These are phyloP conservation scores for Puccinia novopanici DNA, from an alignment of 1,284 basidiomycete genomes.

Conservation along the genomic window DNA sequence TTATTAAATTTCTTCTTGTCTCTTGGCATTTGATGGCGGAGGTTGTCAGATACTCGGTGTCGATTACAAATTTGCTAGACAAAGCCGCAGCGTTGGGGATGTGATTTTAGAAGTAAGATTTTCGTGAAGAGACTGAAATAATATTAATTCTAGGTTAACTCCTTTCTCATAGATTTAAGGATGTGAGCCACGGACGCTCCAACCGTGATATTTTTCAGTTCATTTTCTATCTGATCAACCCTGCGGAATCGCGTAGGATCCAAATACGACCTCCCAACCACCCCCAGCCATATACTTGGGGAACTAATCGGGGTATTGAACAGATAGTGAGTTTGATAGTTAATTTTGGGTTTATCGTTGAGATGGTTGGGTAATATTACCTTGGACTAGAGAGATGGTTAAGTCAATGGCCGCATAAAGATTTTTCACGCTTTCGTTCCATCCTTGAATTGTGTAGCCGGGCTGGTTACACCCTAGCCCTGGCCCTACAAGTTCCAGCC, in stretches of 20 bases:
- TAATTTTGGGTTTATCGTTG: background rate
- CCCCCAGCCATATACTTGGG: background rate
- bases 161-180: conserved; percentile 37
- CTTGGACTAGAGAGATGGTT: conserved; percentile 37
- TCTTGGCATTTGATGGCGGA: conserved; percentile 25
- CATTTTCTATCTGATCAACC: conserved; percentile 25
- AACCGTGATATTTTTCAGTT: conserved; percentile 22
- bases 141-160: no score
- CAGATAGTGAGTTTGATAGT: background rate
- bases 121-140: conserved; percentile 25
- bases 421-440: conserved; percentile 38
- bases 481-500: no score
- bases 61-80: conserved; percentile 36
- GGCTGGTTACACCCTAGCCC: no score
- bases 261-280: conserved; percentile 17
- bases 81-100: conserved; percentile 38
- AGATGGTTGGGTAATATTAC: conserved; percentile 2
- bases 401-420: conserved; percentile 32
- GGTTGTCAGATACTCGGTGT: conserved; percentile 41
- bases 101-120: conserved; percentile 35
- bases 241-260: conserved; percentile 11
- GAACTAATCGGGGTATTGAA: conserved; percentile 31
- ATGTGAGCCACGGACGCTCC: conserved; percentile 25
- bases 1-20: background rate
- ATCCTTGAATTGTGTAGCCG: conserved; percentile 44